Base-by-base conservation (phyloP, 2,329 filamentous ascomycete species). In the Aspergillus carbonarius region DNA sequence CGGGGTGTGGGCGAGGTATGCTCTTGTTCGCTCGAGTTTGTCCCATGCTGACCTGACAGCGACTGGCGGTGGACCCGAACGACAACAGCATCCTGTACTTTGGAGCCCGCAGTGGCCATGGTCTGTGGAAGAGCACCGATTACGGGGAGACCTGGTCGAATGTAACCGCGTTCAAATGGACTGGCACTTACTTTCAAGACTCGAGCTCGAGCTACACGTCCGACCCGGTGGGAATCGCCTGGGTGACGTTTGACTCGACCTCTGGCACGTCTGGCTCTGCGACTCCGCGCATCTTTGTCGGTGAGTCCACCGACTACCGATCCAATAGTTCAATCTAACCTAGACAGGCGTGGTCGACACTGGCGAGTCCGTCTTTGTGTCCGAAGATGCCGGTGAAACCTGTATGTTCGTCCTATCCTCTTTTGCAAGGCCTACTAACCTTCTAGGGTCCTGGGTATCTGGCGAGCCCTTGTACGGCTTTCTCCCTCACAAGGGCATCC, bases 21-120 rank as follows among this genome's bases (percentile, higher is more conserved):
- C 49, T 32, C 13, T 9, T 37, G 12, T 20, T n/a, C 47, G 10
- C 8, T 39, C n/a, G 5, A 6, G n/a, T 30, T 10, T 10, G 17
- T 20, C 13, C n/a, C 2, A 20, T 10, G 18, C 23, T 53, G 25
- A 23, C n/a, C 3, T 8, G 39, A 8, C 40, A 63, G 60, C 78
- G 84, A 13, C 78, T 86, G 5, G 83, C 82, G 2, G 78, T 86
- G 8, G 84, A 86, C 65, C 84, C 84, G 1, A 78, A 81, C 47
- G 83, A 84, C 64, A 80, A 82, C 37, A 78, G 82, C 27, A 82
- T 85, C 58, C 66, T 86, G 23, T 86, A 83, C 67, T 85, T 85
- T 57, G 84, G 84, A 2, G 82, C 84, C 1, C 78, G 84, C 44
- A 85, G 82, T 59, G 84, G 83, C 5, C 80, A 86, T 34, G 84